phyloP scores from a whole-genome alignment of 2,329 filamentous ascomycete genomes.

The Dichotomopilus funicola region DNA sequence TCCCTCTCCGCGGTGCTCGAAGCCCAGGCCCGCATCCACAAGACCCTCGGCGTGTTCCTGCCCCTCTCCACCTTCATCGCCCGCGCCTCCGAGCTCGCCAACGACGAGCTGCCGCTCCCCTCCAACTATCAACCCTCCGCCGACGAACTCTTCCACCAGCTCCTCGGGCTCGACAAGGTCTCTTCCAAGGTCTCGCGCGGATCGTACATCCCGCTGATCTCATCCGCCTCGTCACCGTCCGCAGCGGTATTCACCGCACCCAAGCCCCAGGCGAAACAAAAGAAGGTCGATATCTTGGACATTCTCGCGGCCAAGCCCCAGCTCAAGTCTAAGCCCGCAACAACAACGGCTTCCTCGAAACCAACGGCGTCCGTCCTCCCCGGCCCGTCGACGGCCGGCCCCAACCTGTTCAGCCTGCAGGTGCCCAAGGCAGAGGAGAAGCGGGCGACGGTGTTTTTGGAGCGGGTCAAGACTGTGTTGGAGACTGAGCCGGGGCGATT shows the following conservation, averaged over 20 bases:
- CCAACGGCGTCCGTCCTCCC: conserved; percentile 31
- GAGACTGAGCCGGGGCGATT: conserved; percentile 73
- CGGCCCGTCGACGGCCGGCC: conserved; percentile 43
- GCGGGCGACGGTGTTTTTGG: conserved; percentile 73
- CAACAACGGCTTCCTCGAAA: conserved; percentile 19
- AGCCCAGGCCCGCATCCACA: conserved; percentile 72
- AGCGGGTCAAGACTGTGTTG: conserved; percentile 76
- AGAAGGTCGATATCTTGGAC: conserved; percentile 73
- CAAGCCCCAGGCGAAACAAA: conserved; percentile 39
- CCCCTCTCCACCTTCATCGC: conserved; percentile 82
- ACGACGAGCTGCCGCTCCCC: conserved; percentile 71
- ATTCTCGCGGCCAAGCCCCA: conserved; percentile 47
- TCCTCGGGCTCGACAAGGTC: conserved; percentile 61
- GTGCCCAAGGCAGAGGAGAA: conserved; percentile 76
- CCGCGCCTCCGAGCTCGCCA: conserved; percentile 78
- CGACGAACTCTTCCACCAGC: conserved; percentile 81
- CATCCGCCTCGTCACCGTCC: conserved; percentile 43
- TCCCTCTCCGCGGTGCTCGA: conserved; percentile 73
- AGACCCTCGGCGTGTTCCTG: conserved; percentile 70
- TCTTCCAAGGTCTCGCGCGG: conserved; percentile 47
- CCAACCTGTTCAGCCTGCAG: conserved; percentile 75
- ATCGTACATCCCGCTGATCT: conserved; percentile 66
- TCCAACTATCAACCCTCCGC: conserved; percentile 59
- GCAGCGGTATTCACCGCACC: conserved; percentile 8
- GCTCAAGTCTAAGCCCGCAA: too few relatives aligned